A percentile compares a stretch with the other conserved stretches of the same genome.
Conservation (phyloP, 2,329 filamentous ascomycete genomes). For the Aspergillus sp. region DNA sequence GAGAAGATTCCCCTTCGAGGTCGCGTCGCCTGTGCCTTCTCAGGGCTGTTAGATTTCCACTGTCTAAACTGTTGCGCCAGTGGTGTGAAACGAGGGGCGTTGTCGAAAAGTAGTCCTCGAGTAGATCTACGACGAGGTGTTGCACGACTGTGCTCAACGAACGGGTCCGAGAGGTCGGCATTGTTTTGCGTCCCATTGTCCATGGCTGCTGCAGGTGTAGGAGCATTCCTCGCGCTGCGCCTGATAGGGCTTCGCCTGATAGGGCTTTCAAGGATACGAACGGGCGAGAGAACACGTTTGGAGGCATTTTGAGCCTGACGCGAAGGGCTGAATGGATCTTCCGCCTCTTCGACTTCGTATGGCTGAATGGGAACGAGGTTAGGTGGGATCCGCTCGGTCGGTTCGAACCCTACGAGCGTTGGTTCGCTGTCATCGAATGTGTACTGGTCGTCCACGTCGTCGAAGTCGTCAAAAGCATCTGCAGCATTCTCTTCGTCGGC, state of each 20-base stretch:
- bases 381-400: slow-evolving; percentile 10
- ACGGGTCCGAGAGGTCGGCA: slow-evolving; percentile 7
- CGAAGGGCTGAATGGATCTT: slow-evolving; percentile 14
- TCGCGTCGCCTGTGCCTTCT: slow-evolving; percentile 35
- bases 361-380: slow-evolving; percentile 17
- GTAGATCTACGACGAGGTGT: slow-evolving; percentile 1
- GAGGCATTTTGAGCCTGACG: not conserved
- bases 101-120: slow-evolving; percentile 19
- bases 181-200: not conserved
- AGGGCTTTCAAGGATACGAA: not conserved
- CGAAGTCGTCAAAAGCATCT: not conserved
- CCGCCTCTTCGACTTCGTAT: slow-evolving; percentile 25
- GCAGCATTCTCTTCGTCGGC: not conserved
- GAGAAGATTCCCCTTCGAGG: slow-evolving; percentile 40
- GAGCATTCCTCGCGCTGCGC: not conserved
- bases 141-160: not conserved
- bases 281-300: not conserved
- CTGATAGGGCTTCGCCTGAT: not conserved
- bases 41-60: slow-evolving; percentile 64
- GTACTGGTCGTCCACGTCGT: slow-evolving; percentile 15
- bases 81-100: slow-evolving; percentile 62
- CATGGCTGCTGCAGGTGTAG: not conserved
- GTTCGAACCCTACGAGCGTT: slow-evolving; percentile 21
- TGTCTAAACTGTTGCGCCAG: slow-evolving; percentile 62
- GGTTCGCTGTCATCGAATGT: slow-evolving; percentile 23